phyloP scores from a whole-genome alignment of 495 filamentous ascomycete species.

The Tricharina praecox region DNA sequence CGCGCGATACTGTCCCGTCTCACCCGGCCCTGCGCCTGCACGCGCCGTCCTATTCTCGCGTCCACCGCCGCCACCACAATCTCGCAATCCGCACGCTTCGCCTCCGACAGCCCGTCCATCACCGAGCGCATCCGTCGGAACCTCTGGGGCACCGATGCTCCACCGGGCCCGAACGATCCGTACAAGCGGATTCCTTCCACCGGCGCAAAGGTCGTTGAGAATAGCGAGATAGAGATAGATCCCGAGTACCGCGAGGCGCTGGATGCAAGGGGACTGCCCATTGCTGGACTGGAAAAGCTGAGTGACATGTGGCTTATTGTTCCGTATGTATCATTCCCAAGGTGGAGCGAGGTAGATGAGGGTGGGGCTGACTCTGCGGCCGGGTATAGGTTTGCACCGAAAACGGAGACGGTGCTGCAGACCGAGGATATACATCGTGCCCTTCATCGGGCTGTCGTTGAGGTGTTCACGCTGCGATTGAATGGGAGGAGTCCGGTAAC shows the following conservation, averaged over 20 bases:
- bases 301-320: slow-evolving; percentile 13
- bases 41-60: not conserved
- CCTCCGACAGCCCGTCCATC: not conserved
- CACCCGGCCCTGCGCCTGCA: not conserved
- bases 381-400: slow-evolving; percentile 1
- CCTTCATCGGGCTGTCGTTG: slow-evolving; percentile 15
- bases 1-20: not conserved
- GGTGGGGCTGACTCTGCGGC: not conserved
- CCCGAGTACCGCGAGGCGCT: slow-evolving; percentile 14
- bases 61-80: not conserved
- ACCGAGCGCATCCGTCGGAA: slow-evolving; percentile 12
- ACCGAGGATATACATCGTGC: slow-evolving; percentile 7
- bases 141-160: slow-evolving; percentile 14
- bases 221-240: no score
- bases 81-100: not conserved
- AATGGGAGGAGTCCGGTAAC: not conserved
- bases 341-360: not conserved
- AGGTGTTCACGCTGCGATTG: slow-evolving; percentile 9
- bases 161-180: not conserved
- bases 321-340: slow-evolving; percentile 5
- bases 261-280: slow-evolving; percentile 11
- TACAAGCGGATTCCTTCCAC: not conserved
- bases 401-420: not conserved
- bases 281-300: slow-evolving; percentile 8
- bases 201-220: not conserved